Base-by-base conservation (phyloP, 108 stramenopile genomes). In the Mayamaea pseudoterrestris region DNA sequence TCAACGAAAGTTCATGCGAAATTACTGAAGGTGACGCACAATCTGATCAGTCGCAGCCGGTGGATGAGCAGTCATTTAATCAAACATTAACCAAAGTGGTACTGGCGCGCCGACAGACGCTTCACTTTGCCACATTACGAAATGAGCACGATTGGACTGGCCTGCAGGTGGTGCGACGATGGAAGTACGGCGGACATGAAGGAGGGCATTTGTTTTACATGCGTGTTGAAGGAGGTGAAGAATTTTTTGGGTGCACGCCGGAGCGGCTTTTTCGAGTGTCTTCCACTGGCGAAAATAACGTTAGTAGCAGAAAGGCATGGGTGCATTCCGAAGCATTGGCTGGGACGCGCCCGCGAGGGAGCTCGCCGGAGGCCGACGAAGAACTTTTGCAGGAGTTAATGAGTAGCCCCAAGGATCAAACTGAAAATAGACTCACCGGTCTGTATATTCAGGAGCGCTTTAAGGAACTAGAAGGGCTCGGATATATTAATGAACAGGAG, bases 261-360 rank as follows among this genome's bases (percentile, higher is more conserved):
- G 89, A 90, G 58, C 65, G 81, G 8, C 45, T 90, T 14, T 90
- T 90, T 59, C 63, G 61, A 23, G 64, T 88, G 13, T 37, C 26
- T 41, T 30, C 46, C 16, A 16, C 42, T 41, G 14, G 37, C 42
- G 27, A 46, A 54, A 8, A 47, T 35, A 45, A 40, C 24, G 7
- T 11, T 13, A 42, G 14, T 25, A 48, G 34, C 9, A 36, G 16
- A 35, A n/a, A n/a, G n/a, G n/a, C n/a, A n/a, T n/a, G n/a, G n/a
- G 72, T 87, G 9, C 47, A 61, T 17, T 71, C 83, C 0, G 89
- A 90, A 62, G 89, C 89, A 11, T 59, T 90, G 14, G 89, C 89
- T 12, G 89, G 89, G 13, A 90, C 89, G 2, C 55, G 89, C 29
- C 79, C 75, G 17, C 60, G 89, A 35, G 83, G 89, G 5, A 66